These are phyloP conservation scores for Gaeumannomyces tritici DNA, from an alignment of 2,329 filamentous ascomycete species.

Conservation along the genomic window DNA sequence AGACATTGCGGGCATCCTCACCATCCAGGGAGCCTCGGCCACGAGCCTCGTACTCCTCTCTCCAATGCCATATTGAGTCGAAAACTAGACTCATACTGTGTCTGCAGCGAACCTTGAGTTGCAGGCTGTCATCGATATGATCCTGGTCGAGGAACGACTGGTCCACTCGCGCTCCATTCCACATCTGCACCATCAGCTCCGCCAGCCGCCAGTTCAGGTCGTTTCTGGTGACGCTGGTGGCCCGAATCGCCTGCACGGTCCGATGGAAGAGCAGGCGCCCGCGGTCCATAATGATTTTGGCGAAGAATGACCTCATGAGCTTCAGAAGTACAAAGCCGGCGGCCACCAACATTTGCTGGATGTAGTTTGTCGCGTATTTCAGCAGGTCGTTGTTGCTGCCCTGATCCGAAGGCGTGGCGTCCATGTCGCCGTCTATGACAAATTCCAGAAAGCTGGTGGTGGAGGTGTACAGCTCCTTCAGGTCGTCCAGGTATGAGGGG, in stretches of 20 bases:
- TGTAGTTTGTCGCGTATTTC: slow-evolving; percentile 62
- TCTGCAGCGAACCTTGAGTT: slow-evolving; percentile 72
- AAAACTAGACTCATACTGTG: slow-evolving; percentile 82
- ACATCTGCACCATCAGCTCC: slow-evolving; percentile 81
- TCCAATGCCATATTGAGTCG: slow-evolving; percentile 79
- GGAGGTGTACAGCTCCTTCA: slow-evolving; percentile 67
- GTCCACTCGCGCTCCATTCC: slow-evolving; percentile 58
- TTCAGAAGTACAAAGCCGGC: slow-evolving; percentile 71
- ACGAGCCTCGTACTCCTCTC: slow-evolving; percentile 66
- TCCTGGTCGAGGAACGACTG: slow-evolving; percentile 39
- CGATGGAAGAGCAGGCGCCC: slow-evolving; percentile 61
- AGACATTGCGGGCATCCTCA: slow-evolving; percentile 29
- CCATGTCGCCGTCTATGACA: slow-evolving; percentile 44
- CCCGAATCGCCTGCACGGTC: slow-evolving; percentile 60
- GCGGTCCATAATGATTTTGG: slow-evolving; percentile 56
- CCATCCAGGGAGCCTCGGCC: slow-evolving; percentile 62
- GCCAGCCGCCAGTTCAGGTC: slow-evolving; percentile 72
- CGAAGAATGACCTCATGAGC: slow-evolving; percentile 68
- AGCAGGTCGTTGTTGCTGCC: slow-evolving; percentile 46
- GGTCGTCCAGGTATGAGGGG: slow-evolving; percentile 61
- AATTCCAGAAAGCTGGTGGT: slow-evolving; percentile 61
- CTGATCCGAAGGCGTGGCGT: slow-evolving; percentile 26
- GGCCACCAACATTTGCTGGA: slow-evolving; percentile 79
- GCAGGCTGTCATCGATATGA: slow-evolving; percentile 58
- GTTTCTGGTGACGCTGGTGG: slow-evolving; percentile 66